Evolutionary conservation across 2,329 filamentous ascomycete species (phyloP), one percentile per base, ranked within the genome.

Genomic region (Botrytis deweyae): DNA sequence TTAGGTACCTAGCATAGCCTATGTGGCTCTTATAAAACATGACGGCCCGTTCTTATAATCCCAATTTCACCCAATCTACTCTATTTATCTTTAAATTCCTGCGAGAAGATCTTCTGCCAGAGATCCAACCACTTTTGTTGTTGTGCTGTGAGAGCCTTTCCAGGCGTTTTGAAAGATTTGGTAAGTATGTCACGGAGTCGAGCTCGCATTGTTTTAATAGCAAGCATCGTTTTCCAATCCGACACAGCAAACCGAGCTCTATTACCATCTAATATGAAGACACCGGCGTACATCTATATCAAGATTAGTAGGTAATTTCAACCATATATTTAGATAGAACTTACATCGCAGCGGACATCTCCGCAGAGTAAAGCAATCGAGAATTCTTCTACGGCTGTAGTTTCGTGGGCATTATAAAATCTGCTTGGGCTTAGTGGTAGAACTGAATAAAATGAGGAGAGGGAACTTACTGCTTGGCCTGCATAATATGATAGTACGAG

Each of bases 401-500:
- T 97, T 81, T 97, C 94, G 77, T 98, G 95, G 0, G 96, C 96
- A 77, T 97, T 97, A 77, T 95, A 93, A 79, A 92, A 91, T 75
- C 89, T 91, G 69, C 10, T 62, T 49, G 44, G 61, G 25, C 82
- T 75, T 83, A 79, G 74, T 69, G 74, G 25, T 72, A 7, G 29
- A 10, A 46, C 4, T 14, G 18, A 68, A 25, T 12, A 22, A 25
- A 7, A 20, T n/a, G 2, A 5, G 25, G 4, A 20, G 46, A 20
- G 18, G 44, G 38, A 29, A 86, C 85, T 87, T 88, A 87, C 91
- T 93, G 84, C 85, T 91, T 94, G 4, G 92, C 92, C 82, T 98
- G 95, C 93, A 98, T 97, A 76, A 98, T 97, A 81, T 97, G 93
- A 84, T 98, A 98, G 82, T 97, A 99, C 0, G 93, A 96, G 63